Conservation (phyloP, 768 basidiomycete genomes). For the Gloeostereum incarnatum region DNA sequence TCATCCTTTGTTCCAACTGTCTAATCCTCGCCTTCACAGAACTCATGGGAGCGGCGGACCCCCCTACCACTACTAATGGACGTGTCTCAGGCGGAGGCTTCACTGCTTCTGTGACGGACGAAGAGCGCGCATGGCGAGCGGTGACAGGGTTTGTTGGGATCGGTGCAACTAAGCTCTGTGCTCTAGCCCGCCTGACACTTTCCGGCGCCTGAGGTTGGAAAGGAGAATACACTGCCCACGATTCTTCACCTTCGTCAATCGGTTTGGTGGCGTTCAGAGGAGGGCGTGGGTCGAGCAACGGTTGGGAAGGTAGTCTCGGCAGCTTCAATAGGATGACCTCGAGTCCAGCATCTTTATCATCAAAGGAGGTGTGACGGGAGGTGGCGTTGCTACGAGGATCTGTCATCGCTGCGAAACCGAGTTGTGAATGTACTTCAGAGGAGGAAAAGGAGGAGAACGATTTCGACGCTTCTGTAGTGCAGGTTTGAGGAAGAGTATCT, state of each 20-base stretch:
- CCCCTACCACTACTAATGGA: too few species aligned
- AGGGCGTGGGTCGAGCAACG: too few species aligned
- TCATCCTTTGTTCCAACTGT: constrained; percentile 20
- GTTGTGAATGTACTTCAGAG: background rate
- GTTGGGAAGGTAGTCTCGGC: too few species aligned
- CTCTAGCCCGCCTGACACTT: too few species aligned
- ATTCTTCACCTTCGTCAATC: too few species aligned
- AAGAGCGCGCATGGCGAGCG: background rate
- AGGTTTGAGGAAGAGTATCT: background rate
- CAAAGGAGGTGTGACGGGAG: background rate
- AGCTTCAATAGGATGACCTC: too few species aligned
- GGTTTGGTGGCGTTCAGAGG: too few species aligned
- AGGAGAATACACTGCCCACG: background rate
- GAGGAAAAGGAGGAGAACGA: background rate
- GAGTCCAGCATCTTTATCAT: background rate
- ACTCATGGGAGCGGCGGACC: constrained; percentile 6
- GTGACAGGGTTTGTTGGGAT: constrained; percentile 1
- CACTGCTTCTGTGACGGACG: background rate
- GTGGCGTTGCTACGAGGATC: background rate
- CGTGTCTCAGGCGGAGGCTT: background rate
- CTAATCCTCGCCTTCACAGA: constrained; percentile 32
- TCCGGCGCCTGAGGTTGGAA: background rate
- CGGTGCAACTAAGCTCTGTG: background rate
- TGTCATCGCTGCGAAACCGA: background rate
- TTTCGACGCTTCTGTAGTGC: background rate